Base-by-base conservation (phyloP, 2,329 filamentous ascomycete species). In the Trematosphaeria pertusa region DNA sequence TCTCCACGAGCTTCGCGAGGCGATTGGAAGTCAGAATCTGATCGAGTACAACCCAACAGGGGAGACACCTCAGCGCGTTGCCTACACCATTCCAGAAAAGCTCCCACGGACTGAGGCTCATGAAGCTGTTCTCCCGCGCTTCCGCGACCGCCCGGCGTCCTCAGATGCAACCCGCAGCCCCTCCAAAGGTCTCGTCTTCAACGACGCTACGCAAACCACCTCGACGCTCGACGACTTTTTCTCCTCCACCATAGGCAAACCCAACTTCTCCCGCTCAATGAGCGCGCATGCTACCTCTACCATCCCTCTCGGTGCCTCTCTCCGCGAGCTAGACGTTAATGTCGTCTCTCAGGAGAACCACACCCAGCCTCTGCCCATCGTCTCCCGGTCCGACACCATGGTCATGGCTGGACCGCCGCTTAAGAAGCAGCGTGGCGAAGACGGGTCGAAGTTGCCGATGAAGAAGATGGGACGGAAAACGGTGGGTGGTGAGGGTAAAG, bases 1-100 rank as follows among this genome's bases (percentile, higher is more conserved):
- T 6, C 82, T 97, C 5, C 74, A 79, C 19, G 80, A 85, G 36
- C 83, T 99, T 19, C 85, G 90, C 6, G 79, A 85, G 14, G 81
- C 84, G n/a, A 83, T 96, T 36, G 75, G 81, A 12, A 75, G 73
- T 36, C 85, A 86, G 1, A 72, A 78, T 4, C 78, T 97, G 41
- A 81, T 85, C 42, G 91, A 97, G 67, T 97, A 97, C 70, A 78
- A 84, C 28, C 83, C 89, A 0, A 97, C 94, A 0, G 93, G 94
- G 40, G 81, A 87, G 36, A 97, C 94, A 1, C 94, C 94, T 0
- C 84, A 88, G 64, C 94, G 92, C 73, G 77, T 80, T 21, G 79
- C 85, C 41, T 99, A 97, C 72, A 79, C 84, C n/a, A 96, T 90
- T 64, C 89, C 91, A 0, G 88, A 83, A 1, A 78, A 81, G 2